Evolutionary conservation across 2,329 filamentous ascomycete genomes (phyloP).

Genomic region (Phyllachora maydis): DNA sequence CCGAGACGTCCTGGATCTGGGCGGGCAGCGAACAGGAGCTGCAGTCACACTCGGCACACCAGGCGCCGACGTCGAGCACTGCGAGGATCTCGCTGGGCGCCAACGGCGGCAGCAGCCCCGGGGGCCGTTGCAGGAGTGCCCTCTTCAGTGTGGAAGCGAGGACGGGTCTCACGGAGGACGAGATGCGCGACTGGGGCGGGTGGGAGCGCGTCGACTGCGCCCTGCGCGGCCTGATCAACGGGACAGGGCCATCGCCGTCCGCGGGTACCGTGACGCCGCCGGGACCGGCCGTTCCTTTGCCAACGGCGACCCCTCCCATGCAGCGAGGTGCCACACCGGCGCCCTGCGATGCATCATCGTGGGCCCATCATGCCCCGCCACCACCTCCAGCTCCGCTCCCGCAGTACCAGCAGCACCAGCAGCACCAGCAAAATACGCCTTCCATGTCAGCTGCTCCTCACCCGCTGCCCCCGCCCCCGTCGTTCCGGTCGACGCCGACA

Average conservation of each 20-base stretch:
- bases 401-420: constrained; percentile 1
- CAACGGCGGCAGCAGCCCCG: constrained; percentile 7
- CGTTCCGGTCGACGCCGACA: too few relatives aligned
- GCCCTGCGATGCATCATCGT: too few relatives aligned
- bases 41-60: too few relatives aligned
- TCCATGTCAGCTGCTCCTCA: too few relatives aligned
- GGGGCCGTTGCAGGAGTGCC: constrained; percentile 10
- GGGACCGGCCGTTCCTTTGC: too few relatives aligned
- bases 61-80: constrained; percentile 5
- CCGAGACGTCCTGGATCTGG: constrained; percentile 73
- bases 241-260: constrained; percentile 7
- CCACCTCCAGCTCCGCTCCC: too few relatives aligned
- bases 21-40: constrained; percentile 31
- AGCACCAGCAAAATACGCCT: too few relatives aligned
- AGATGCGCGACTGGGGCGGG: constrained; percentile 52
- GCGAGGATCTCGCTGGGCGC: constrained; percentile 2
- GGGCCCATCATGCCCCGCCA: too few relatives aligned
- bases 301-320: too few relatives aligned
- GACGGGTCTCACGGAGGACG: constrained; percentile 31
- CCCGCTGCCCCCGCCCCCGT: too few relatives aligned
- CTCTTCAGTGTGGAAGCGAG: constrained; percentile 23
- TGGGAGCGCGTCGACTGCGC: constrained; percentile 57
- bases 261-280: constrained; percentile 8
- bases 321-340: too few relatives aligned
- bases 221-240: constrained; percentile 29